Conservation (phyloP, 2,329 filamentous ascomycete species). For the Microsporum canis region DNA sequence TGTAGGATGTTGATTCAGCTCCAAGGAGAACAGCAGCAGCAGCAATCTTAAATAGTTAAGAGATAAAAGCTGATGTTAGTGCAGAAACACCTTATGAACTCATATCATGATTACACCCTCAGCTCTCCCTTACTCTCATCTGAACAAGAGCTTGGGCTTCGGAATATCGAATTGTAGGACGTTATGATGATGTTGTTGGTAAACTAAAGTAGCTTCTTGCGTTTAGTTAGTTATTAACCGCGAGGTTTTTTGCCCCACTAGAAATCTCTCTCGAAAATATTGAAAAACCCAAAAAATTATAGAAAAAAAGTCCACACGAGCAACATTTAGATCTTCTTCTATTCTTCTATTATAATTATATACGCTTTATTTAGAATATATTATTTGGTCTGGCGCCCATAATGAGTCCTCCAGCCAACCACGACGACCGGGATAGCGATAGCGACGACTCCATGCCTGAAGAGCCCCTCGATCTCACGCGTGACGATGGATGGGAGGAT, state of each 20-base stretch:
- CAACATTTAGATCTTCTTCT: background rate
- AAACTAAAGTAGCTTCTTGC: background rate
- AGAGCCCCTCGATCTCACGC: constrained; percentile 33
- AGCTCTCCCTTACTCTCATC: background rate
- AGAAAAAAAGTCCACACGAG: too few relatives aligned
- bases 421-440: constrained; percentile 9
- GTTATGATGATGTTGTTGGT: background rate
- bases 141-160: background rate
- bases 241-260: background rate
- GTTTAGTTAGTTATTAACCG: background rate
- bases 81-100: background rate
- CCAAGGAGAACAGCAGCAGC: background rate
- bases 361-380: background rate
- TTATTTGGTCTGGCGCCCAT: background rate
- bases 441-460: constrained; percentile 19
- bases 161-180: background rate
- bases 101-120: background rate
- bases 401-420: background rate
- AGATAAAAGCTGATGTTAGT: background rate
- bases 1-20: background rate
- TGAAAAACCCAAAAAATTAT: too few relatives aligned
- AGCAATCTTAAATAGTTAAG: background rate
- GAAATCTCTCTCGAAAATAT: background rate
- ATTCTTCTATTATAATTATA: background rate
- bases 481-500: constrained; percentile 47